Conservation (phyloP, 345 rosid genomes). For the Syzygium jambos region DNA sequence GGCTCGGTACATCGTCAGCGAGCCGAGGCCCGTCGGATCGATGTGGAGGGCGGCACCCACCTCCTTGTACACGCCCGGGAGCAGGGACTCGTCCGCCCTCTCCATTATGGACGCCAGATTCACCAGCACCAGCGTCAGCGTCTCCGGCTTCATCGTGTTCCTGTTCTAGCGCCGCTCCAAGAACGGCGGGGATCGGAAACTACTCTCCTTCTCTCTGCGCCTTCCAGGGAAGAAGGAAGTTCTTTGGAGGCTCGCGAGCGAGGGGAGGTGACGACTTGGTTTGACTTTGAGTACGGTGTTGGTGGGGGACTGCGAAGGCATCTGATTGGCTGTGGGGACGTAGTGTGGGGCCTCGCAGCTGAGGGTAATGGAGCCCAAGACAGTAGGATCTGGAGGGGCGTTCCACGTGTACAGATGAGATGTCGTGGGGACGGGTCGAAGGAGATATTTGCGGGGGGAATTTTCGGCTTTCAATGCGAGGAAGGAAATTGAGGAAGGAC, state of each 20-base stretch:
- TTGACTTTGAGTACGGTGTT: not conserved
- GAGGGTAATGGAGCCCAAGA: not conserved
- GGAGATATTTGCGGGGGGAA: not conserved
- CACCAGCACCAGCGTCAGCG: conserved; percentile 61
- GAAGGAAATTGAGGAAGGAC: not conserved
- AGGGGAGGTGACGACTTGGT: not conserved
- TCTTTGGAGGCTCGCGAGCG: no score
- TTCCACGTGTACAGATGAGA: not conserved
- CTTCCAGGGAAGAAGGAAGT: not conserved
- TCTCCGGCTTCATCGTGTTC: conserved; percentile 45
- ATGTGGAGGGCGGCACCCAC: conserved; percentile 72
- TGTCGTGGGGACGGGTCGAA: not conserved
- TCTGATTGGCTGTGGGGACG: not conserved
- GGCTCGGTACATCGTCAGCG: conserved; percentile 55
- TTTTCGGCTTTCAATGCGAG: not conserved
- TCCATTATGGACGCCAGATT: conserved; percentile 86
- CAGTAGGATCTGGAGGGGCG: not conserved
- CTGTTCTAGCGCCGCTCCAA: not conserved
- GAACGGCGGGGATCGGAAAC: not conserved
- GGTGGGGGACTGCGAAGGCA: not conserved
- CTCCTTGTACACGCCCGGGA: conserved; percentile 88
- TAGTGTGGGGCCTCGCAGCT: not conserved
- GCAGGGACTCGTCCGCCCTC: conserved; percentile 81
- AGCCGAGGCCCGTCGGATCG: conserved; percentile 82
- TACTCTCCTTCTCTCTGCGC: not conserved